These are phyloP conservation scores for Fraxinus ornus DNA, from an alignment of 305 asterid species.

Conservation along the genomic window DNA sequence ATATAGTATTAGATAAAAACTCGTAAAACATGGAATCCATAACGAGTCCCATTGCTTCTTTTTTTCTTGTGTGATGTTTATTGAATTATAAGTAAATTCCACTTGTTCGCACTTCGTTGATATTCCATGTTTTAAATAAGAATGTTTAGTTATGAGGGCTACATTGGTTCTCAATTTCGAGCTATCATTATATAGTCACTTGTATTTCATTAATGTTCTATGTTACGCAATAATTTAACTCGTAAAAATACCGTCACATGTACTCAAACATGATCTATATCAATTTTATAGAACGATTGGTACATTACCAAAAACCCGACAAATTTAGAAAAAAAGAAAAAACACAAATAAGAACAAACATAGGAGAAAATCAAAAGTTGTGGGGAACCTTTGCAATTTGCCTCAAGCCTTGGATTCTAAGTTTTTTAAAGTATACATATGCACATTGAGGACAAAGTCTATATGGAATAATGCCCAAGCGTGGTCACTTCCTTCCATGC, in stretches of 20 bases:
- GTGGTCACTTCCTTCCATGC: constrained; percentile 20
- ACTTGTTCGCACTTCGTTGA: background rate
- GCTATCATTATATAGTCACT: too few relatives aligned
- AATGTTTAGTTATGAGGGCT: background rate
- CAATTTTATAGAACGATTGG: too few relatives aligned
- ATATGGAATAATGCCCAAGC: background rate
- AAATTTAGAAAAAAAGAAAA: too few relatives aligned
- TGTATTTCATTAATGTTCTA: background rate
- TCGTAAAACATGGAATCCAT: background rate
- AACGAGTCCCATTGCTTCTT: background rate
- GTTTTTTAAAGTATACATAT: background rate
- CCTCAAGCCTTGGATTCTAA: background rate
- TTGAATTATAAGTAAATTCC: background rate
- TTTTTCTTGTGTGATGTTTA: background rate
- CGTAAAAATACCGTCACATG: too few relatives aligned
- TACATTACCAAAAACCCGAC: background rate
- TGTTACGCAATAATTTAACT: background rate
- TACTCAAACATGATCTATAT: too few relatives aligned
- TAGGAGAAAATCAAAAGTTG: background rate
- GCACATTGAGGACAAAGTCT: background rate
- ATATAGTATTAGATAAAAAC: background rate
- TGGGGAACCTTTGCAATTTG: background rate
- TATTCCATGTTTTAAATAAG: background rate
- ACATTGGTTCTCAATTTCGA: background rate
- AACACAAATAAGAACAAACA: background rate